These are phyloP conservation scores for Isoetes engelmannii DNA, from an alignment of 83 land plant genomes.

Conservation along the genomic window DNA sequence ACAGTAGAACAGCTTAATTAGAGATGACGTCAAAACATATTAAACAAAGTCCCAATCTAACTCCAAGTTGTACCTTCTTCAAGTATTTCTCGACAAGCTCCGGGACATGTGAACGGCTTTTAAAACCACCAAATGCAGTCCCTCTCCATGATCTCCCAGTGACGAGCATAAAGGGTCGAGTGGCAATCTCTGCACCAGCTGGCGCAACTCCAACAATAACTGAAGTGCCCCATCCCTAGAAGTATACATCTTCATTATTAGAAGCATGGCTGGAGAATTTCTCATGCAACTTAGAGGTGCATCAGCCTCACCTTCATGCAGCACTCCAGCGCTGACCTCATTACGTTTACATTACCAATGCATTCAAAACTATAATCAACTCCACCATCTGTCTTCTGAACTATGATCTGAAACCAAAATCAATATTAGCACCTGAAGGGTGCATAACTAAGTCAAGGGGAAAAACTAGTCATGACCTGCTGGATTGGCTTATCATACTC, in stretches of 20 bases:
- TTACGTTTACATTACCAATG: conserved; percentile 79
- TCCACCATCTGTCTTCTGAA: conserved; percentile 92
- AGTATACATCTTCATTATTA: background rate
- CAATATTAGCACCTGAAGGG: too few species aligned
- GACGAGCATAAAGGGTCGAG: background rate
- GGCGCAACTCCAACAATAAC: conserved; percentile 2
- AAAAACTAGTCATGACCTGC: conserved; percentile 16
- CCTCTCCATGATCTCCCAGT: conserved; percentile 3
- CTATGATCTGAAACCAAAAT: conserved; percentile 35
- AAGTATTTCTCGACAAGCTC: background rate
- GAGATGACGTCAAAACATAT: background rate
- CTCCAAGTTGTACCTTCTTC: background rate
- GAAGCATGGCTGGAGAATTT: background rate
- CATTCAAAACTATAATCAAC: conserved; percentile 98
- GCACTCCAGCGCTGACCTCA: conserved; percentile 91
- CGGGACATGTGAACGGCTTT: background rate
- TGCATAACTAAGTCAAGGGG: too few species aligned
- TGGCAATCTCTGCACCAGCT: background rate
- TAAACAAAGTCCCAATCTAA: background rate
- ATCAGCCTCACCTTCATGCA: conserved; percentile 67
- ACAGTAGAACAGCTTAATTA: background rate
- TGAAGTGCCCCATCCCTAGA: background rate
- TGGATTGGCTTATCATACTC: conserved; percentile 40
- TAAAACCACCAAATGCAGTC: conserved; percentile 1
- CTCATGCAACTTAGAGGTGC: background rate